phyloP scores from a whole-genome alignment of 371 early-diverging fungal species.

The Haplosporangium sp. region DNA sequence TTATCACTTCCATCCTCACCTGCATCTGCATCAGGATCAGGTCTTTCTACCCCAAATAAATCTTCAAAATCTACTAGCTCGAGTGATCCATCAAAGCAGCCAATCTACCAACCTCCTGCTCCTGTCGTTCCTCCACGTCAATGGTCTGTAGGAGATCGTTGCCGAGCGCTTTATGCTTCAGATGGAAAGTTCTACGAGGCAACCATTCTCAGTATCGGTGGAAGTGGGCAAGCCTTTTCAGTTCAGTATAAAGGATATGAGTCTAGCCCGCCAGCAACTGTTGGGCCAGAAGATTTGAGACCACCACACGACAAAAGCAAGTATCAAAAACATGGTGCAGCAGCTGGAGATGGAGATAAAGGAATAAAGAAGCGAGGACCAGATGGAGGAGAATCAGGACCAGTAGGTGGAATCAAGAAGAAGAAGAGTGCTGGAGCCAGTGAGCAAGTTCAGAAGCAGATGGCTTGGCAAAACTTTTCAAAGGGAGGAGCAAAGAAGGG shows the following conservation, averaged over 20 bases:
- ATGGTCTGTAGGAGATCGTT: conserved; percentile 71
- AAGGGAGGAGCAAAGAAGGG: conserved; percentile 65
- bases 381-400: conserved; percentile 29
- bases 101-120: conserved; percentile 45
- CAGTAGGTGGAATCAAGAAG: conserved; percentile 50
- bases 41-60: conserved; percentile 14
- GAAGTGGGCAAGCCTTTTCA: conserved; percentile 72
- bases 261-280: conserved; percentile 65
- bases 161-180: conserved; percentile 73
- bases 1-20: conserved; percentile 8
- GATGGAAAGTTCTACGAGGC: conserved; percentile 84
- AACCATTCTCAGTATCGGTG: conserved; percentile 74
- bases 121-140: conserved; percentile 14
- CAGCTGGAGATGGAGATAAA: conserved; percentile 52
- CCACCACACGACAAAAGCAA: conserved; percentile 44
- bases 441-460: conserved; percentile 81
- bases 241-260: conserved; percentile 81
- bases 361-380: conserved; percentile 32
- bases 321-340: conserved; percentile 36
- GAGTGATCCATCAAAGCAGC: conserved; percentile 24
- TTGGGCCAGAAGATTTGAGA: conserved; percentile 66
- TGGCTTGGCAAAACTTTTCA: conserved; percentile 85
- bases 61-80: neutral
- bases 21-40: conserved; percentile 5
- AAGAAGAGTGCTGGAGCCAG: conserved; percentile 55